A percentile compares a stretch with the other conserved stretches of the same genome.
Evolutionary conservation across 1,284 basidiomycete species (phyloP).

Genomic region (Fomes fomentarius): DNA sequence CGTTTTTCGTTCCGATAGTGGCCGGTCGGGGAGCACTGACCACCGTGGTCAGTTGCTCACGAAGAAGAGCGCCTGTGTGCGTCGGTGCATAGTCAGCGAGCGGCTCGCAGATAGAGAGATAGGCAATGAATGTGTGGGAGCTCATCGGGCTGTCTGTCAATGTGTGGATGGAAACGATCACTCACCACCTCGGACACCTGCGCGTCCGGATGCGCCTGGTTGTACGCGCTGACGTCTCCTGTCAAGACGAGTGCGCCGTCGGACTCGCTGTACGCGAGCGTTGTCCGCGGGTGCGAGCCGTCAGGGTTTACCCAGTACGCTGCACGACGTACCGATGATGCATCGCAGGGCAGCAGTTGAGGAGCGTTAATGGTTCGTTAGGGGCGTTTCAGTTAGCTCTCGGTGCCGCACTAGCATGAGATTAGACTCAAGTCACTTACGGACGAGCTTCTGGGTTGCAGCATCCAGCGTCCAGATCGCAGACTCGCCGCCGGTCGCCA

Average conservation of each 20-base stretch:
- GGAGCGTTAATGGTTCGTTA: background rate
- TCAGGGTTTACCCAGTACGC: constrained; percentile 30
- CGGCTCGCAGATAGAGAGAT: background rate
- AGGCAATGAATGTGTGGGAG: background rate
- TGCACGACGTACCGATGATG: background rate
- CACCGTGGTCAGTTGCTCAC: constrained; percentile 13
- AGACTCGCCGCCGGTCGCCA: constrained; percentile 20
- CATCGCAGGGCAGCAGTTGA: background rate
- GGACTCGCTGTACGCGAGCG: constrained; percentile 19
- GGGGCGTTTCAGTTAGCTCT: no score
- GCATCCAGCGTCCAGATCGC: constrained; percentile 29
- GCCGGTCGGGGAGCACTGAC: background rate
- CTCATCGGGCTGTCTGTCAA: background rate
- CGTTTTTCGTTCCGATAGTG: background rate
- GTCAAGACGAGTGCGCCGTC: constrained; percentile 23
- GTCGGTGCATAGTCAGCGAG: constrained; percentile 1
- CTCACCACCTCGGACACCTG: constrained; percentile 19
- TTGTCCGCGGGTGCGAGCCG: constrained; percentile 18
- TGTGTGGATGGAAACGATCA: background rate
- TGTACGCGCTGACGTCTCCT: constrained; percentile 22
- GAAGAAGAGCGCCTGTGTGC: constrained; percentile 14
- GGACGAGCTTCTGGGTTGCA: constrained; percentile 19
- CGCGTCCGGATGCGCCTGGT: constrained; percentile 15
- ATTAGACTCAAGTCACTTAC: constrained; percentile 16
- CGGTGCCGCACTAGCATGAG: background rate